phyloP scores from a whole-genome alignment of 768 basidiomycete species.

The Amanita brunnescens region DNA sequence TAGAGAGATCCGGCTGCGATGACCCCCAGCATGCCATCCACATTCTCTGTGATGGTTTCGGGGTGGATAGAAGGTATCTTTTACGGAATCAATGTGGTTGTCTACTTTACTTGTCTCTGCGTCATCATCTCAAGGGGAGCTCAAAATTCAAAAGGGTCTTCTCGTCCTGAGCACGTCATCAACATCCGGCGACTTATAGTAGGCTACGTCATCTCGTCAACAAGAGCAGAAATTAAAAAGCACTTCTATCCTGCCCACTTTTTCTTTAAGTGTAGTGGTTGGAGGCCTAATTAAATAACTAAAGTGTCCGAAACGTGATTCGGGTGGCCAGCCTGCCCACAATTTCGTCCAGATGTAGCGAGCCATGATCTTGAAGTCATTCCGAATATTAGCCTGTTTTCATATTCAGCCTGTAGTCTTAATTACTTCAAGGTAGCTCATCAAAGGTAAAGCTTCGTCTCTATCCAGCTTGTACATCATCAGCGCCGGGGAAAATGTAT shows the following conservation, averaged over 20 bases:
- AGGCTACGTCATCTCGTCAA: conserved; percentile 21
- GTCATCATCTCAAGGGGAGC: neutral
- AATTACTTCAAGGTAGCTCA: too few relatives aligned
- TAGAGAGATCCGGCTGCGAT: neutral
- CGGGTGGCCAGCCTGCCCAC: too few relatives aligned
- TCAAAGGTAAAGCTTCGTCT: too few relatives aligned
- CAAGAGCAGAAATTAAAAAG: conserved; percentile 20
- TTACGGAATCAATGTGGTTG: conserved; percentile 9
- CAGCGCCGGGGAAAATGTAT: too few relatives aligned
- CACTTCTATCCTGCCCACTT: conserved; percentile 25
- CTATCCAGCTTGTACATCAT: too few relatives aligned
- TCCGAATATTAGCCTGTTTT: too few relatives aligned
- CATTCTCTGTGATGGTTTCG: conserved; percentile 7
- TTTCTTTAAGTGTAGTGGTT: too few relatives aligned
- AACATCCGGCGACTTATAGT: conserved; percentile 26
- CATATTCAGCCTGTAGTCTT: too few relatives aligned
- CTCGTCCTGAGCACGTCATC: conserved; percentile 9
- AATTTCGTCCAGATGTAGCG: too few relatives aligned
- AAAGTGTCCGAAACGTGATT: too few relatives aligned
- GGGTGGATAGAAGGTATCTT: conserved; percentile 15
- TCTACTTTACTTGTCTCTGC: conserved; percentile 2
- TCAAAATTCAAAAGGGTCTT: neutral
- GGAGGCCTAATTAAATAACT: too few relatives aligned
- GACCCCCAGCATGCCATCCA: neutral
- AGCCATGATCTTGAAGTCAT: too few relatives aligned